phyloP scores from a whole-genome alignment of 305 asterid genomes.

The Fraxinus sp. region DNA sequence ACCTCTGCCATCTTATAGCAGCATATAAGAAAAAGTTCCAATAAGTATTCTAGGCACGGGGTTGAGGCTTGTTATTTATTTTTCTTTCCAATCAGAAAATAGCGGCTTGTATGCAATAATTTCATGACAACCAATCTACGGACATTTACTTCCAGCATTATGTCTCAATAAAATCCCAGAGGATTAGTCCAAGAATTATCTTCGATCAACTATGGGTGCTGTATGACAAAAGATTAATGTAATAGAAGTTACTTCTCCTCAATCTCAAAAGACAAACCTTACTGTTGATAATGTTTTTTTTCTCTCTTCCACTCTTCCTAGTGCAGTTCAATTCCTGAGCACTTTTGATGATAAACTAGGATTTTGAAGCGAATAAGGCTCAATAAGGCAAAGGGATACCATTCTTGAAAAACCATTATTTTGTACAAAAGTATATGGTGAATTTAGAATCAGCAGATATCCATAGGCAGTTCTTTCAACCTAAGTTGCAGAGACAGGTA shows the following conservation, averaged over 20 bases:
- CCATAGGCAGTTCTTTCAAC: not conserved
- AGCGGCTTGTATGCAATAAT: not conserved
- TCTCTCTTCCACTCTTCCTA: not conserved
- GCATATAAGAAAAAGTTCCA: not conserved
- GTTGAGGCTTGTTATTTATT: not conserved
- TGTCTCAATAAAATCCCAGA: not conserved
- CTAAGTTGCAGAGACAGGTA: not conserved
- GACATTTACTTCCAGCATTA: not conserved
- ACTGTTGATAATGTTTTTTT: not conserved
- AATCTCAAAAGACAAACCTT: not conserved
- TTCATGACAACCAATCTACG: not conserved
- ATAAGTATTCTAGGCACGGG: not conserved
- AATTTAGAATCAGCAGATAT: not conserved
- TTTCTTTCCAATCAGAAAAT: not conserved
- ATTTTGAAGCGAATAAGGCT: not conserved
- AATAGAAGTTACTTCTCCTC: slow-evolving; percentile 2
- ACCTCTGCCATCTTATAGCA: not conserved
- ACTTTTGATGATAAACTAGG: not conserved
- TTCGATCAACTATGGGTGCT: not conserved
- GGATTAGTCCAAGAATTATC: not conserved
- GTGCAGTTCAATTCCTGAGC: not conserved
- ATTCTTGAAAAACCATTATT: not conserved
- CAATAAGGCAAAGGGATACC: not conserved
- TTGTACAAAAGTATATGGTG: not conserved
- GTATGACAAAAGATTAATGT: not conserved